Evolutionary conservation across 306 rosid genomes (phyloP).

Genomic region (Coriaria nepalensis): DNA sequence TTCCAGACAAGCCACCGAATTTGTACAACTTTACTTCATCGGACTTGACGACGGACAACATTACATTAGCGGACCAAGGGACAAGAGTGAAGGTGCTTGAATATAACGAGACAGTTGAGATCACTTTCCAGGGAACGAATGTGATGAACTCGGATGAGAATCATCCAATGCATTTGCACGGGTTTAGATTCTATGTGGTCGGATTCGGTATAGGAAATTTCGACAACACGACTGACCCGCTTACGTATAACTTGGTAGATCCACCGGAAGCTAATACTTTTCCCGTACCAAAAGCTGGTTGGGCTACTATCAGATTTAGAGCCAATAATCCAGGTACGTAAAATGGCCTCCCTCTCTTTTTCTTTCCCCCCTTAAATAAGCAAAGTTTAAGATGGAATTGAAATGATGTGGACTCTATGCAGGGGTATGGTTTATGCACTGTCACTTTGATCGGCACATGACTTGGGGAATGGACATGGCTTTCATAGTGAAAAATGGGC

Average conservation of each 20-base stretch:
- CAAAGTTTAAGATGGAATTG: too few species aligned
- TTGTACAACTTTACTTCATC: constrained; percentile 25
- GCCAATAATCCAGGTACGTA: constrained; percentile 15
- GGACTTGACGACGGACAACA: constrained; percentile 7
- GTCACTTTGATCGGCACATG: constrained; percentile 15
- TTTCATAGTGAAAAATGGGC: constrained; percentile 13
- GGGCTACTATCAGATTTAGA: constrained; percentile 16
- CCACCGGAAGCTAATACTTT: constrained; percentile 17
- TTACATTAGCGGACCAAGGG: constrained; percentile 15
- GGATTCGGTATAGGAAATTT: constrained; percentile 24
- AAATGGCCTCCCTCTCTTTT: too few species aligned
- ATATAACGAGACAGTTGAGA: constrained; percentile 25
- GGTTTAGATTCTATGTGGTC: constrained; percentile 20
- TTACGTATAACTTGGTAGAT: constrained; percentile 18
- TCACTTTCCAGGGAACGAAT: constrained; percentile 37
- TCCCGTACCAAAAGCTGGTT: constrained; percentile 16
- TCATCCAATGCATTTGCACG: constrained; percentile 23
- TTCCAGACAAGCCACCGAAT: constrained; percentile 31
- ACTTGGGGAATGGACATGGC: constrained; percentile 14
- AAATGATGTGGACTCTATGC: neutral
- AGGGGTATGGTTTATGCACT: constrained; percentile 19
- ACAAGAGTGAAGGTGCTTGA: constrained; percentile 32
- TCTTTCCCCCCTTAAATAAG: too few species aligned
- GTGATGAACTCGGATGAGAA: constrained; percentile 16
- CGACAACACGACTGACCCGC: constrained; percentile 11